A percentile compares a stretch with the other conserved stretches of the same genome.
Evolutionary conservation across 2,329 filamentous ascomycete species (phyloP).

Genomic region (Colletotrichum euphorbiae): DNA sequence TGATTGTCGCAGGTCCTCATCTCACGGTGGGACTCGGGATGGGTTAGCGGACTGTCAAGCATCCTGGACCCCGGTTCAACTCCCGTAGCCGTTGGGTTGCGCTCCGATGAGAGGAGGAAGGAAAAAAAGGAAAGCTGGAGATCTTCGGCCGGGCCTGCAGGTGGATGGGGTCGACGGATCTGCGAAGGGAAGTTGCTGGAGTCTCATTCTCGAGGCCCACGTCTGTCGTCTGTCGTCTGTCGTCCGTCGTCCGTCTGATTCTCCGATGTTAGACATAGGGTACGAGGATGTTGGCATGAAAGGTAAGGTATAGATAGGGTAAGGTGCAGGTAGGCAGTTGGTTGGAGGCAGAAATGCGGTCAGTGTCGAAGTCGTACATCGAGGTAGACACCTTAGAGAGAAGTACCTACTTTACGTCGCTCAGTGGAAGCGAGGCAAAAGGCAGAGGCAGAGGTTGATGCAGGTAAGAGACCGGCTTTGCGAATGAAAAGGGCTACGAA

Average conservation of each 20-base stretch:
- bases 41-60: background rate
- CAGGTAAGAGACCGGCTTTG: too few species aligned
- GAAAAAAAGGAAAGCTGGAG: background rate
- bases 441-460: background rate
- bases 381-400: too few species aligned
- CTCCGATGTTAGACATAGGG: too few species aligned
- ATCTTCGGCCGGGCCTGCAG: conserved; percentile 8
- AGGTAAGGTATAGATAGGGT: too few species aligned
- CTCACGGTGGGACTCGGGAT: background rate
- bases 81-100: background rate
- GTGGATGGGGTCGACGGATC: conserved; percentile 5
- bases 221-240: too few species aligned
- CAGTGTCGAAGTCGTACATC: too few species aligned
- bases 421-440: background rate
- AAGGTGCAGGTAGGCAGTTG: too few species aligned
- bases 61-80: background rate
- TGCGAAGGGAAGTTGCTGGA: background rate
- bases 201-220: background rate
- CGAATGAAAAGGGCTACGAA: background rate
- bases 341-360: too few species aligned
- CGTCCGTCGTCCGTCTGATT: too few species aligned
- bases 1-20: background rate
- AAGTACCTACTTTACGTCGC: too few species aligned
- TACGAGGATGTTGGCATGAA: too few species aligned
- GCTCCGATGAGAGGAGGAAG: background rate